phyloP scores from a whole-genome alignment of 2,329 filamentous ascomycete species.

The Colletotrichum acutatum region DNA sequence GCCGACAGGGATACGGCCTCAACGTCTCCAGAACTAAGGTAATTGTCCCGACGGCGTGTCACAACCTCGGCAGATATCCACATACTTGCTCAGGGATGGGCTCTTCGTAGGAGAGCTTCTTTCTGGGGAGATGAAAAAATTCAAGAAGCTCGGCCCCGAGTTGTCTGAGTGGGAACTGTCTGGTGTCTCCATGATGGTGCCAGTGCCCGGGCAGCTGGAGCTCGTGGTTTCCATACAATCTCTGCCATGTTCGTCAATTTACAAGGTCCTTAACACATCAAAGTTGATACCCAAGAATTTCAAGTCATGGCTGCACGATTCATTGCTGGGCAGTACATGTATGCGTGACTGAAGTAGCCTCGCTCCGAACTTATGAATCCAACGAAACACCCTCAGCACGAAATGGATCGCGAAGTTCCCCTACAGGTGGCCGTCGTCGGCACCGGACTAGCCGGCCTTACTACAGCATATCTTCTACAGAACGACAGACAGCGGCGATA shows the following conservation, averaged over 20 bases:
- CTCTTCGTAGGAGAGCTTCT: background rate
- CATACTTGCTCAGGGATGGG: background rate
- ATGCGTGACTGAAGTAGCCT: background rate
- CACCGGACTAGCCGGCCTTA: conserved; percentile 50
- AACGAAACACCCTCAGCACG: background rate
- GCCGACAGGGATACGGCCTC: conserved; percentile 3
- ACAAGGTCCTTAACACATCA: no score
- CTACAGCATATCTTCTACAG: conserved; percentile 48
- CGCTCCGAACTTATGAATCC: background rate
- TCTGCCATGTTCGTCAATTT: no score
- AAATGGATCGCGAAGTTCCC: conserved; percentile 10
- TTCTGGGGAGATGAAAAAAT: background rate
- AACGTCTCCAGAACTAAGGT: background rate
- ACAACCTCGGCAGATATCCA: conserved; percentile 19
- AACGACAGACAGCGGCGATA: conserved; percentile 45
- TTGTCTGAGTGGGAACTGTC: no score
- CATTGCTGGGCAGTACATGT: background rate
- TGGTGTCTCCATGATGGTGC: no score
- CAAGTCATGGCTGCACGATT: no score
- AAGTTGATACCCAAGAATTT: no score
- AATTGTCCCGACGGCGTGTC: background rate
- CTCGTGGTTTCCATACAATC: no score
- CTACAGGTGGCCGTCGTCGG: conserved; percentile 48
- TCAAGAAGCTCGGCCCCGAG: no score
- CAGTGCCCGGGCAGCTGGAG: no score